These are phyloP conservation scores for Thelonectria olida DNA, from an alignment of 2,329 filamentous ascomycete species.

Conservation along the genomic window DNA sequence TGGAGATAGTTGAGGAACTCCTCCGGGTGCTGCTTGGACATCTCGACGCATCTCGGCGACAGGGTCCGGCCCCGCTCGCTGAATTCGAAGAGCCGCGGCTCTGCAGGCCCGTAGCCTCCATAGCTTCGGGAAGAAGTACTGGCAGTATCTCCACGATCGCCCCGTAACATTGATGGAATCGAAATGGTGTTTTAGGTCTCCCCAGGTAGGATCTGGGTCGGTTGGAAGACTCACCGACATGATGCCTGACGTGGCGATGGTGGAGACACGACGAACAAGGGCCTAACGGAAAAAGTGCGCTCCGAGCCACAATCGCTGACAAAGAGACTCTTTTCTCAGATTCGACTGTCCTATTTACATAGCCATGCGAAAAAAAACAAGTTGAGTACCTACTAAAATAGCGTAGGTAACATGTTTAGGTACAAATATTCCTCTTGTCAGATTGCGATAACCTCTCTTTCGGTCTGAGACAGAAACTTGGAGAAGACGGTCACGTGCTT, in stretches of 20 bases:
- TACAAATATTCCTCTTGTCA: no score
- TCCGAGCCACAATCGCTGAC: conserved; percentile 14
- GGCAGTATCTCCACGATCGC: conserved; percentile 37
- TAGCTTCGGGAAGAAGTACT: conserved; percentile 34
- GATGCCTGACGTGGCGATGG: conserved; percentile 34
- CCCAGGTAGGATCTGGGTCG: conserved; percentile 26
- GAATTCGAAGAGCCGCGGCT: conserved; percentile 36
- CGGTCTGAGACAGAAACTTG: no score
- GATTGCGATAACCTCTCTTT: no score
- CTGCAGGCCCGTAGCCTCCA: conserved; percentile 32
- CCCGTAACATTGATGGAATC: conserved; percentile 37
- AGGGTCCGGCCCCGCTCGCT: conserved; percentile 31
- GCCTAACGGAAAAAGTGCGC: conserved; percentile 29
- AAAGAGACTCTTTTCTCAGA: no score
- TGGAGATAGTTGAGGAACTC: conserved; percentile 13
- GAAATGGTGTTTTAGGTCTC: conserved; percentile 32
- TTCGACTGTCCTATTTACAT: no score
- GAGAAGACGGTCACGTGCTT: no score
- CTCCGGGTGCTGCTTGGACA: conserved; percentile 15
- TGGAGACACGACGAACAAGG: conserved; percentile 23
- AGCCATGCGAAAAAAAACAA: no score
- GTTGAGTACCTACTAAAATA: no score
- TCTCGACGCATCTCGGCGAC: conserved; percentile 12
- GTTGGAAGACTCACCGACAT: conserved; percentile 35
- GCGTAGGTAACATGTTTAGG: no score